phyloP scores from a whole-genome alignment of 1,284 basidiomycete genomes.

The Ceratobasidium sp. region DNA sequence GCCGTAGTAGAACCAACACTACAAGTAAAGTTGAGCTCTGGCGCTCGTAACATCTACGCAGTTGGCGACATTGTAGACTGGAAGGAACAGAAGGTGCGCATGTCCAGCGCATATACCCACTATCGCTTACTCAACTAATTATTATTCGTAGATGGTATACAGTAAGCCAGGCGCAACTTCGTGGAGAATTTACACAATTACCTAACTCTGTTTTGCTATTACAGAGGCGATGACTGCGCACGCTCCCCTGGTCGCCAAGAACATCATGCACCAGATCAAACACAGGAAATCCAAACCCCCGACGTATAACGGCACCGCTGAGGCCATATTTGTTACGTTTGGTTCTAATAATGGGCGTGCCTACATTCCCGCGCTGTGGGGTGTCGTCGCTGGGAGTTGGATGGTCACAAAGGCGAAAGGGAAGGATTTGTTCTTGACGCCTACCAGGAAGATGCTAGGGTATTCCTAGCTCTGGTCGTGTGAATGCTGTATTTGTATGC shows the following conservation, averaged over 20 bases:
- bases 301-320: conserved; percentile 21
- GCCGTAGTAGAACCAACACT: conserved; percentile 45
- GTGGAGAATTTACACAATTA: too few relatives aligned
- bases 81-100: conserved; percentile 46
- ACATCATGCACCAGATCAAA: conserved; percentile 45
- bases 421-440: conserved; percentile 41
- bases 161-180: conserved; percentile 3
- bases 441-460: conserved; percentile 36
- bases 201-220: too few relatives aligned
- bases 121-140: too few relatives aligned
- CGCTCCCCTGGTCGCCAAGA: conserved; percentile 43
- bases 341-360: conserved; percentile 40
- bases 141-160: conserved; percentile 18
- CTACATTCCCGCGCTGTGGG: conserved; percentile 33
- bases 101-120: not conserved
- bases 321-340: conserved; percentile 42
- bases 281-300: conserved; percentile 18
- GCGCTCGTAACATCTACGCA: conserved; percentile 46
- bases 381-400: conserved; percentile 47
- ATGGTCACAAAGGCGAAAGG: conserved; percentile 42
- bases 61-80: conserved; percentile 49
- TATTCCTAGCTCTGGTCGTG: conserved; percentile 10
- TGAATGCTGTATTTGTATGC: conserved; percentile 4
- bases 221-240: conserved; percentile 41
- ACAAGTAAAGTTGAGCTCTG: conserved; percentile 44